A percentile compares a stretch with the other conserved stretches of the same genome.
Evolutionary conservation across 352 stramenopile genomes (phyloP).

Genomic region (Pythium sukuiense): DNA sequence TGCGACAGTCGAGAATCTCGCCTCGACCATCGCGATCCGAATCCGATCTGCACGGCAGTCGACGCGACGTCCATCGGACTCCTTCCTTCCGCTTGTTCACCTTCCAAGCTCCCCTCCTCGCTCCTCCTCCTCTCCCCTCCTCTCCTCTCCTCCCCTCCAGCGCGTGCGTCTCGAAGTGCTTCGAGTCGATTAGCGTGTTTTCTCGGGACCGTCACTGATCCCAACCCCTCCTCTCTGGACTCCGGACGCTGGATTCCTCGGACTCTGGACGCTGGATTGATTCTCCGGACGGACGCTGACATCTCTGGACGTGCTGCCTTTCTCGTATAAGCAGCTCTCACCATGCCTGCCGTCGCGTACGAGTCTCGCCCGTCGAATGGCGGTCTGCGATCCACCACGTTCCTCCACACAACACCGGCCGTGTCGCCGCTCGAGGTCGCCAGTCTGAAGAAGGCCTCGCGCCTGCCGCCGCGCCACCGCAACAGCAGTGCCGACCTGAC

Average conservation of each 20-base stretch:
- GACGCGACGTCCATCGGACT: not conserved
- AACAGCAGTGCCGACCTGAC: constrained; percentile 6
- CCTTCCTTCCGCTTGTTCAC: constrained; percentile 8
- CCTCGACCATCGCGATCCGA: not conserved
- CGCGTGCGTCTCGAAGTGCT: not conserved
- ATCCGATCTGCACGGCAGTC: not conserved
- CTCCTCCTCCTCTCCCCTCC: not conserved
- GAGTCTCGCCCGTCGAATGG: not conserved
- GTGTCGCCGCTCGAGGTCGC: not conserved
- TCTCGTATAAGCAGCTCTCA: not conserved
- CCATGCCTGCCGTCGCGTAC: constrained; percentile 8
- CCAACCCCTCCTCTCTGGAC: not conserved
- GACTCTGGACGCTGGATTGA: not conserved
- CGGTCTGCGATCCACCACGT: not conserved
- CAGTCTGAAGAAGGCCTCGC: constrained; percentile 9
- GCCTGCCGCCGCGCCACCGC: constrained; percentile 18
- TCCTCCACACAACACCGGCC: not conserved
- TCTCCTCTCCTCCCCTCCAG: constrained; percentile 11
- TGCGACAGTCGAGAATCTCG: not conserved
- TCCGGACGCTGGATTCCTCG: not conserved
- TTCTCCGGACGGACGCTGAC: not conserved
- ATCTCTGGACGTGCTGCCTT: not conserved
- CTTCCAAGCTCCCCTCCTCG: not conserved
- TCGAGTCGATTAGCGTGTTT: not conserved
- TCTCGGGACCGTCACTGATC: not conserved